Conservation (phyloP, 371 early-diverging fungal genomes). For the Circinella minor region DNA sequence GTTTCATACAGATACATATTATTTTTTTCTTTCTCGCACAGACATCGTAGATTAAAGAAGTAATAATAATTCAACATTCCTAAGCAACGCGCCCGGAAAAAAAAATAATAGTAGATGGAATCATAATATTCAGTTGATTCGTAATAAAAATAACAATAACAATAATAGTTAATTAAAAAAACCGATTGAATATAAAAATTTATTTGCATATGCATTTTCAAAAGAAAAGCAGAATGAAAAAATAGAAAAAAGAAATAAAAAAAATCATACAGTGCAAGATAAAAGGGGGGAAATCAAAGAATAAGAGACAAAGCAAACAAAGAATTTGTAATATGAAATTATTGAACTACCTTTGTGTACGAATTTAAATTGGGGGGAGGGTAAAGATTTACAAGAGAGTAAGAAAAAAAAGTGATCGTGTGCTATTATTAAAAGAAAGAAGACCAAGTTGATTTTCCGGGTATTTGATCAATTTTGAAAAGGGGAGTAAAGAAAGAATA, state of each 20-base stretch:
- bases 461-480: not conserved
- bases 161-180: too few species aligned
- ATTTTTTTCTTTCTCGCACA: not conserved
- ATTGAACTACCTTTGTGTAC: too few species aligned
- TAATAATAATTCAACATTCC: too few species aligned
- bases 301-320: not conserved
- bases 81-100: too few species aligned
- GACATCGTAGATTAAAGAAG: too few species aligned
- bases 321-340: not conserved
- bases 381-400: not conserved
- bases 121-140: too few species aligned
- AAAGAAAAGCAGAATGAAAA: not conserved
- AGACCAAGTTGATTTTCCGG: too few species aligned
- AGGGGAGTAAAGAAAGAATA: not conserved
- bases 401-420: not conserved
- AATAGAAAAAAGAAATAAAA: conserved; percentile 2
- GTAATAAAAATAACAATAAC: too few species aligned
- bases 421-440: not conserved
- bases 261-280: conserved; percentile 5
- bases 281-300: not conserved
- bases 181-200: not conserved
- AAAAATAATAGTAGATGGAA: too few species aligned
- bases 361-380: not conserved
- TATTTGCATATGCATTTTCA: conserved; percentile 5
- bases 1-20: not conserved